phyloP scores from a whole-genome alignment of 257 asterid genomes.

The Ophiorrhiza pumila region DNA sequence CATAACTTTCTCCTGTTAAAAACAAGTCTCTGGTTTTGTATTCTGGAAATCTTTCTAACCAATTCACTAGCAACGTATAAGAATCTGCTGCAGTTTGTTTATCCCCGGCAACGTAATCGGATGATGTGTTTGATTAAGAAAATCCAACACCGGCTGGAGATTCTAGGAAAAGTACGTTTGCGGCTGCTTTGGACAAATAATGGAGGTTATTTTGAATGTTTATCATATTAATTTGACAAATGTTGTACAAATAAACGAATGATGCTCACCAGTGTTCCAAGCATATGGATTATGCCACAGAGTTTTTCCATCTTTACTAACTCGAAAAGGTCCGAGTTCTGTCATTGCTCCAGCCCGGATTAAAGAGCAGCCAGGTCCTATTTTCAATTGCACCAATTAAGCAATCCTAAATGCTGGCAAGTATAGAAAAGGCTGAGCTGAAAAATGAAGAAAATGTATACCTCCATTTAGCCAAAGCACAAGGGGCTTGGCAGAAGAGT shows the following conservation, averaged over 20 bases:
- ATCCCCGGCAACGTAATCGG: conserved; percentile 56
- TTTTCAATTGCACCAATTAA: background rate
- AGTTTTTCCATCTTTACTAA: conserved; percentile 48
- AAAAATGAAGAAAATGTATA: no score
- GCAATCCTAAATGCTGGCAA: background rate
- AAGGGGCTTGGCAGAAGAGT: conserved; percentile 27
- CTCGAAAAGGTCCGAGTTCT: no score
- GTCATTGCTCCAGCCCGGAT: conserved; percentile 57
- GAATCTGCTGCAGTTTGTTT: conserved; percentile 46
- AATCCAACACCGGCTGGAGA: conserved; percentile 70
- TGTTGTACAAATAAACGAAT: no score
- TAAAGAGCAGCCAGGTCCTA: conserved; percentile 81
- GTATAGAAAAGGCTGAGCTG: no score
- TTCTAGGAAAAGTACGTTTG: no score
- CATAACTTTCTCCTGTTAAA: conserved; percentile 61
- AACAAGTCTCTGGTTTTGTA: conserved; percentile 53
- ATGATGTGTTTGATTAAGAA: conserved; percentile 55
- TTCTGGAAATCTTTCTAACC: conserved; percentile 66
- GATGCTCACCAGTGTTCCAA: conserved; percentile 51
- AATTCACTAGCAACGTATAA: conserved; percentile 47
- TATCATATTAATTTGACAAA: background rate
- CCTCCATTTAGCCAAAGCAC: conserved; percentile 42
- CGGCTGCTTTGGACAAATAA: conserved; percentile 38
- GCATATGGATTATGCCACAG: conserved; percentile 45
- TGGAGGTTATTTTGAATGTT: background rate